Evolutionary conservation across 2,329 filamentous ascomycete genomes (phyloP), one percentile per base, ranked within the genome.

Genomic region (Diaporthe vaccinii): DNA sequence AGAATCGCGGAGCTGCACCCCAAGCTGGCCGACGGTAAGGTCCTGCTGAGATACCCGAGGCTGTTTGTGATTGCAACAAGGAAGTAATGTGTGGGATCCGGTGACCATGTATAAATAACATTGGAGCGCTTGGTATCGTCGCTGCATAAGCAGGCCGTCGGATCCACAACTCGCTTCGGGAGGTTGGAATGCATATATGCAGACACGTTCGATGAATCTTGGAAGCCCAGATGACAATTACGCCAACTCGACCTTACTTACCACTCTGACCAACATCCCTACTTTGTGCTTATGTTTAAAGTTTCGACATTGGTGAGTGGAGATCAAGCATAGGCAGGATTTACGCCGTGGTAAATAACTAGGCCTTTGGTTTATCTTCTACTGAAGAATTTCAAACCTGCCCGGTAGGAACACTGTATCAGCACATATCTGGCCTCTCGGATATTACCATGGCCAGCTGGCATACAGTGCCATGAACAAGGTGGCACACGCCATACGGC

Each of bases 11-110:
- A 82, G 74, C 80, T 78, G 8, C 91, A 91, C 82, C 82, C 82
- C 0, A 68, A 72, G n/a, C 81, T 85, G 67, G 78, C 62, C 3
- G 89, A 91, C 80, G 89, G 89, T 2, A 87, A 84, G 74, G 89
- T 92, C 1, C 77, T 91, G 75, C 79, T 92, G 76, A 83, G 80
- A n/a, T 92, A 89, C 78, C 89, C 89, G 28, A 83, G 90, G 58
- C 79, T 91, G 67, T 91, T 92, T 82, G 82, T 91, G 28, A 87
- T 91, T 31, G 86, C 87, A 34, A 74, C 73, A n/a, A 67, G 69
- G 46, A 76, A 76, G 53, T 76, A n/a, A 74, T n/a, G 12, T 10
- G 15, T 31, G 12, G 70, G 1, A 10, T 25, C 15, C n/a, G 2
- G 15, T 8, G 12, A 9, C 6, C 2, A 9, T 25, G 6, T 39